Conservation (phyloP, 768 basidiomycete species). For the Rhizopogon rudus region DNA sequence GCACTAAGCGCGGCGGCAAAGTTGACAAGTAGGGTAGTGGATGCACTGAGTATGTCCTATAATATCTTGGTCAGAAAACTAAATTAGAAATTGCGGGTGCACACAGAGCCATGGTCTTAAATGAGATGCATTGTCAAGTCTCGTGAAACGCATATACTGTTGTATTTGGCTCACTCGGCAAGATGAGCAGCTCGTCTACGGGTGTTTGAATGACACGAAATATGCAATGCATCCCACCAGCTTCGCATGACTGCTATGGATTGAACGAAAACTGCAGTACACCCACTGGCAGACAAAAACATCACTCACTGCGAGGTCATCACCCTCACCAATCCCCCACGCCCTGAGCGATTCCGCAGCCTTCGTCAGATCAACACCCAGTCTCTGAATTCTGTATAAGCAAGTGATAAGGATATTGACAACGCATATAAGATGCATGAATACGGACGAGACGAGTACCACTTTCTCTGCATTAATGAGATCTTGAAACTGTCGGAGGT, state of each 20-base stretch:
- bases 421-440: neutral
- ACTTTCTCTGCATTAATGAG: conserved; percentile 87
- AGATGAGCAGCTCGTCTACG: neutral
- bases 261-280: neutral
- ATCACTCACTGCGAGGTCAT: conserved; percentile 66
- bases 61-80: neutral
- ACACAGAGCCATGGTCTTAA: neutral
- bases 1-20: conserved; percentile 62
- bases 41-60: conserved; percentile 73
- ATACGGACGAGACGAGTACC: conserved; percentile 65
- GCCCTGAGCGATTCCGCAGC: conserved; percentile 65
- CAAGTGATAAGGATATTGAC: neutral
- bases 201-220: neutral
- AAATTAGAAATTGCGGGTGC: neutral
- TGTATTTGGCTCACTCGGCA: neutral
- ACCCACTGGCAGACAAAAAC: conserved; percentile 1
- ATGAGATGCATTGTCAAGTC: neutral
- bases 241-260: neutral
- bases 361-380: conserved; percentile 61
- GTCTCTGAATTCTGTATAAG: conserved; percentile 49
- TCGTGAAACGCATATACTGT: neutral
- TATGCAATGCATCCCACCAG: neutral
- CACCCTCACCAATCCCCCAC: conserved; percentile 80
- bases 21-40: conserved; percentile 59
- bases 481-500: conserved; percentile 79